phyloP scores from a whole-genome alignment of 1,139 yeast species.

The Debaryomycetaceae sp. region DNA sequence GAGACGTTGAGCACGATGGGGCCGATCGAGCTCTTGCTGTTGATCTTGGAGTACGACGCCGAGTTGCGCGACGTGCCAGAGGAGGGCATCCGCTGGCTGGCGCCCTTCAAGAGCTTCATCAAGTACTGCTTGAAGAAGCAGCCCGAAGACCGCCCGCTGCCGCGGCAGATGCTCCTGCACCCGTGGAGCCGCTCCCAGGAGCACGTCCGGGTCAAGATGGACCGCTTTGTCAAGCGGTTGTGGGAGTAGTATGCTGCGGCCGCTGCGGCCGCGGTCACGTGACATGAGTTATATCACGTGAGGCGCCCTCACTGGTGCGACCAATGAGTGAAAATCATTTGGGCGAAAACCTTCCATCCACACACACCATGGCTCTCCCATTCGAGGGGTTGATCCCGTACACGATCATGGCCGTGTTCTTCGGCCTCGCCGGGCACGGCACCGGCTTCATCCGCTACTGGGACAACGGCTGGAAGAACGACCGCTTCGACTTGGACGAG shows the following conservation, averaged over 20 bases:
- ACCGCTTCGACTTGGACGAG: conserved; percentile 41
- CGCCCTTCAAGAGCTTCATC: conserved; percentile 76
- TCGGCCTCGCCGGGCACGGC: conserved; percentile 48
- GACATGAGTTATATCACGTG: conserved; percentile 2
- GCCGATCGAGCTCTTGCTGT: conserved; percentile 81
- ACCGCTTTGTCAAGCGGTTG: conserved; percentile 71
- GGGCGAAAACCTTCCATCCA: conserved; percentile 3
- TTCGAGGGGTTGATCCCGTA: conserved; percentile 49
- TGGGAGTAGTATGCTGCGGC: conserved; percentile 46
- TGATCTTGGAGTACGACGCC: conserved; percentile 81
- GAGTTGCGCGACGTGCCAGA: conserved; percentile 71
- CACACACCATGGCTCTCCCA: conserved; percentile 40
- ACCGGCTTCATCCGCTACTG: conserved; percentile 44
- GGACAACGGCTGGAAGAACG: conserved; percentile 52
- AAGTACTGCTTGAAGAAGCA: conserved; percentile 79
- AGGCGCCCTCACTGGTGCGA: not conserved
- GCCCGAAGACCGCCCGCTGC: conserved; percentile 77
- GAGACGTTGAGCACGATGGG: conserved; percentile 43
- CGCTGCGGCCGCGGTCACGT: conserved; percentile 1
- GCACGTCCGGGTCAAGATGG: conserved; percentile 75
- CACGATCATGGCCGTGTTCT: conserved; percentile 46
- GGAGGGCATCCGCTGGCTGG: conserved; percentile 76
- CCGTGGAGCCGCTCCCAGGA: conserved; percentile 86
- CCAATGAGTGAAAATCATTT: conserved; percentile 8
- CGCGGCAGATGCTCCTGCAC: conserved; percentile 85